Evolutionary conservation across 257 asterid genomes (phyloP).

Genomic region (Lycium barbarum): DNA sequence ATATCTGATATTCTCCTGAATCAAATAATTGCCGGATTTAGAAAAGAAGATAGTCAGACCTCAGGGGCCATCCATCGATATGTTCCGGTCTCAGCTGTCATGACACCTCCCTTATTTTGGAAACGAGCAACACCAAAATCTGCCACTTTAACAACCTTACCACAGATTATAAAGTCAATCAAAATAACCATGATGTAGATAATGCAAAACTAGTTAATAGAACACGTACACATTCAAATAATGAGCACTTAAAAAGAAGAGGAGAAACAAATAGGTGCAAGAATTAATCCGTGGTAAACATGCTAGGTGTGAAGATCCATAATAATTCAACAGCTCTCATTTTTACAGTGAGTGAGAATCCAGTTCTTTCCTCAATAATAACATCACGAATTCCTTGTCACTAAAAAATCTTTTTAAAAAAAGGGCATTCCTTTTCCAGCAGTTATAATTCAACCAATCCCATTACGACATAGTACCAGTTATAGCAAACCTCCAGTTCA

Average conservation of each 20-base stretch:
- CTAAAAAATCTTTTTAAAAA: background rate
- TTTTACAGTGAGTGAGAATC: background rate
- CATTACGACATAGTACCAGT: background rate
- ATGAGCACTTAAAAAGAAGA: background rate
- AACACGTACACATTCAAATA: background rate
- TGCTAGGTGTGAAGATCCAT: constrained; percentile 18
- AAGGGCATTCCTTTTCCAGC: background rate
- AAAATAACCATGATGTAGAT: constrained; percentile 32
- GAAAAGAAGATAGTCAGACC: constrained; percentile 34
- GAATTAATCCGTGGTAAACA: background rate
- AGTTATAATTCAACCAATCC: background rate
- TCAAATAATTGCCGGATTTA: background rate
- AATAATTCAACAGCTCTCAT: background rate
- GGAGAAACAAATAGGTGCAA: background rate
- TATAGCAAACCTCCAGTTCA: background rate
- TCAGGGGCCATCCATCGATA: constrained; percentile 61
- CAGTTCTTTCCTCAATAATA: background rate
- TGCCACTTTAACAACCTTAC: constrained; percentile 55
- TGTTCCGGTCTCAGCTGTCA: constrained; percentile 59
- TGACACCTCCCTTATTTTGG: constrained; percentile 46
- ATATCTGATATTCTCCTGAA: constrained; percentile 25
- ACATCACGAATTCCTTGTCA: background rate
- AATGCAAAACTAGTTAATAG: constrained; percentile 14
- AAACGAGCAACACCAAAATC: constrained; percentile 60
- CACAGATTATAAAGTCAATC: constrained; percentile 38